Evolutionary conservation across 495 filamentous ascomycete genomes (phyloP).

Genomic region (Trichodelitschia bisporula): DNA sequence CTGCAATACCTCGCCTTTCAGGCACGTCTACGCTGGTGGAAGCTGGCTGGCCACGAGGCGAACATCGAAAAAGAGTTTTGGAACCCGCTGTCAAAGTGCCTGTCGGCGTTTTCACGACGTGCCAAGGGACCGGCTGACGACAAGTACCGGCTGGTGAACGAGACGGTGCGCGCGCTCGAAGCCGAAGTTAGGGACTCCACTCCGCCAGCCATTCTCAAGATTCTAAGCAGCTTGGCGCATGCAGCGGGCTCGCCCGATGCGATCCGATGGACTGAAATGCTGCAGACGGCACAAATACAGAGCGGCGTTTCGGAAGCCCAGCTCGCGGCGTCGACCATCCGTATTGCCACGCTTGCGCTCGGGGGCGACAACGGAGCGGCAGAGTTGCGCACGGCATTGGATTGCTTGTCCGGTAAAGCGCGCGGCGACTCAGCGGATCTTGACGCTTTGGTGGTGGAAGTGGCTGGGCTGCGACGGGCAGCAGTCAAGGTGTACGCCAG

Average conservation of each 20-base stretch:
- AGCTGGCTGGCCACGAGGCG: slow-evolving; percentile 37
- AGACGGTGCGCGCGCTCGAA: background rate
- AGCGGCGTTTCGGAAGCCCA: no score
- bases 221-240: background rate
- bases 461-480: slow-evolving; percentile 8
- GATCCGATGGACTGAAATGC: no score
- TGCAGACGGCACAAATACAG: no score
- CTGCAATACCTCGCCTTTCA: slow-evolving; percentile 45
- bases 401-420: slow-evolving; percentile 1
- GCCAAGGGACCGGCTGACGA: slow-evolving; percentile 5
- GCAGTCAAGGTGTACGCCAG: slow-evolving; percentile 5
- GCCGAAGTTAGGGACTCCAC: background rate
- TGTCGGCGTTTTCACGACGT: slow-evolving; percentile 34
- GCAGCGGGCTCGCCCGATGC: background rate
- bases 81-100: slow-evolving; percentile 39
- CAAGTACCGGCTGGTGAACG: slow-evolving; percentile 8
- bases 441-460: slow-evolving; percentile 7
- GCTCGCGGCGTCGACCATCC: no score
- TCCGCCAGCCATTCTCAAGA: background rate
- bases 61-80: slow-evolving; percentile 44
- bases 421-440: slow-evolving; percentile 4
- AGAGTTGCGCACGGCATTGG: background rate
- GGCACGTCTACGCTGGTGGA: slow-evolving; percentile 45
- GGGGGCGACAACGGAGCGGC: background rate
- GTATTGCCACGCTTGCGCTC: background rate